Conservation (phyloP, 805 yeast species). For the Ogataea neopini region DNA sequence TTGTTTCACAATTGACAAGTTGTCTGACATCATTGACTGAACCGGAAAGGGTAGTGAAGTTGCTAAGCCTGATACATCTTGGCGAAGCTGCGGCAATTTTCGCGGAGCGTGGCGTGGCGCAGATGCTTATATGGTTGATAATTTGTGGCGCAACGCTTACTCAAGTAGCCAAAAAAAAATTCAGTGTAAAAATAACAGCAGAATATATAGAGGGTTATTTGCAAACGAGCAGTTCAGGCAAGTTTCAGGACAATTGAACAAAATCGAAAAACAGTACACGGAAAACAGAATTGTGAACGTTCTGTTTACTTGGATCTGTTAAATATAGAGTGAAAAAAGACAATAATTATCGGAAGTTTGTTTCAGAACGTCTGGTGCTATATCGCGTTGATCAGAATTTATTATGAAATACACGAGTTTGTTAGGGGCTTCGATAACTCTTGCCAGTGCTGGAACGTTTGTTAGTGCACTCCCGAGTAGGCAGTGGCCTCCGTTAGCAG, state of each 20-base stretch:
- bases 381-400: background rate
- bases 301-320: background rate
- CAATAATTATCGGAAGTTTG: background rate
- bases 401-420: background rate
- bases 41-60: background rate
- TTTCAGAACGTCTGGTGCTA: background rate
- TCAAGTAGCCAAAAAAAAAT: background rate
- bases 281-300: background rate
- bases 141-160: background rate
- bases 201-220: background rate
- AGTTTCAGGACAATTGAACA: background rate
- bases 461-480: background rate
- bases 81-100: conserved; percentile 1
- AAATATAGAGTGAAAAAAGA: background rate
- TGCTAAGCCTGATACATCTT: background rate
- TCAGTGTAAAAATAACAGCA: background rate
- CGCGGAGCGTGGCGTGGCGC: conserved; percentile 1
- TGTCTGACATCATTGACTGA: background rate
- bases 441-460: background rate
- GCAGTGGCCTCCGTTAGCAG: background rate
- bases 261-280: background rate
- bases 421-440: background rate
- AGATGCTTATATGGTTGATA: background rate
- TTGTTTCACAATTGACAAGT: background rate
- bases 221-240: background rate